Evolutionary conservation across 441 rosid genomes (phyloP).

Genomic region (Erodium texanum): DNA sequence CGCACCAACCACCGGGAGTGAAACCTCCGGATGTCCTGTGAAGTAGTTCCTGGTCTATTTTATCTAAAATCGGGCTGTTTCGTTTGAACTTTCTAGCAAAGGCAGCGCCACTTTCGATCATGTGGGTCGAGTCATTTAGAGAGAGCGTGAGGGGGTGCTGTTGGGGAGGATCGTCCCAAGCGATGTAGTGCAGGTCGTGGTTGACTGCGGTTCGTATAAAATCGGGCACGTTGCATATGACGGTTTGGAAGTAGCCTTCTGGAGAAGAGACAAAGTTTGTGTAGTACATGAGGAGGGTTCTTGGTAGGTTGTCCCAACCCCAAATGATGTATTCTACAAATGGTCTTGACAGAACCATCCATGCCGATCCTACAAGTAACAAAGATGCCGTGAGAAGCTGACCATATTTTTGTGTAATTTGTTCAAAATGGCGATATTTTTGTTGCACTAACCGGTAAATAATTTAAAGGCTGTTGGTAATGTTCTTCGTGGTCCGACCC

Average conservation of each 20-base stretch:
- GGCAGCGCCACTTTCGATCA: slow-evolving; percentile 68
- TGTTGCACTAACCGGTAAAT: slow-evolving; percentile 78
- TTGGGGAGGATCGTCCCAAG: slow-evolving; percentile 85
- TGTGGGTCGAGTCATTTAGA: slow-evolving; percentile 50
- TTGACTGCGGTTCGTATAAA: slow-evolving; percentile 57
- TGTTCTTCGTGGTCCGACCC: slow-evolving; percentile 63
- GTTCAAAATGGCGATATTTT: too few species aligned
- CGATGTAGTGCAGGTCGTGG: slow-evolving; percentile 81
- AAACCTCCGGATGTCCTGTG: slow-evolving; percentile 41
- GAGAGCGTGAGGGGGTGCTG: slow-evolving; percentile 85
- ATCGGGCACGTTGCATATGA: slow-evolving; percentile 81
- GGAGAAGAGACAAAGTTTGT: slow-evolving; percentile 91
- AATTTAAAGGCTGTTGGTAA: slow-evolving; percentile 82
- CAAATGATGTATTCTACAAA: slow-evolving; percentile 79
- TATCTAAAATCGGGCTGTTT: slow-evolving; percentile 46
- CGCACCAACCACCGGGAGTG: slow-evolving; percentile 95
- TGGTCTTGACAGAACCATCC: slow-evolving; percentile 82
- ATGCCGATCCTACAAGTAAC: slow-evolving; percentile 87
- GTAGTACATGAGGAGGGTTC: slow-evolving; percentile 85
- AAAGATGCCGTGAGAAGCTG: too few species aligned
- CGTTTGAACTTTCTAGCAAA: slow-evolving; percentile 72
- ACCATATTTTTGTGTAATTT: too few species aligned
- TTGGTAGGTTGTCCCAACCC: slow-evolving; percentile 97
- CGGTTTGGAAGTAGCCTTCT: slow-evolving; percentile 92
- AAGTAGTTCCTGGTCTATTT: slow-evolving; percentile 61